phyloP scores from a whole-genome alignment of 768 basidiomycete genomes.

The Agrocybe praecox region DNA sequence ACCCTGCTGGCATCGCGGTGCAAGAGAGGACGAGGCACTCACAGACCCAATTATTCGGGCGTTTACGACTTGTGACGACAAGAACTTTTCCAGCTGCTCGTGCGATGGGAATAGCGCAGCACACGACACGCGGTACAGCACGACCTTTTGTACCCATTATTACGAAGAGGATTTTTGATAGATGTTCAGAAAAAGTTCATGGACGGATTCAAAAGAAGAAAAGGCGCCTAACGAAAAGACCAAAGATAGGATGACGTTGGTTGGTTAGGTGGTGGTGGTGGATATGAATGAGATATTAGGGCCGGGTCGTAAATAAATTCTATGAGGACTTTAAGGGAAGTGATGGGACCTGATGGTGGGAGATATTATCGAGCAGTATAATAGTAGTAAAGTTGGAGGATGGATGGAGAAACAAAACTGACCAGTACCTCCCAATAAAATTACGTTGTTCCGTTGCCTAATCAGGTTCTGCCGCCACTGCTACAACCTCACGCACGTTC shows the following conservation, averaged over 20 bases:
- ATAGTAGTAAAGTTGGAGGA: constrained; percentile 21
- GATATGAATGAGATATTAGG: constrained; percentile 10
- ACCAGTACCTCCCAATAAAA: constrained; percentile 28
- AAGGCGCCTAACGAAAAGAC: constrained; percentile 12
- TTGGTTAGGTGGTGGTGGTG: constrained; percentile 1
- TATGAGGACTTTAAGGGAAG: constrained; percentile 16
- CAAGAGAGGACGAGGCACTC: constrained; percentile 43
- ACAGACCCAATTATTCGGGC: constrained; percentile 85
- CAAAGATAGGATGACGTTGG: constrained; percentile 4
- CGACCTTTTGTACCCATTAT: constrained; percentile 72
- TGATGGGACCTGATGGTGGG: constrained; percentile 31
- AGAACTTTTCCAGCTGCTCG: constrained; percentile 76
- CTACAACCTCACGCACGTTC: constrained; percentile 52
- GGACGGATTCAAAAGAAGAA: constrained; percentile 13
- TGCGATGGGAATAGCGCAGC: constrained; percentile 87
- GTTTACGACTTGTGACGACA: constrained; percentile 83
- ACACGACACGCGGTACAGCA: constrained; percentile 81
- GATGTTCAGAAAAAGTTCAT: constrained; percentile 2
- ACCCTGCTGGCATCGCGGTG: constrained; percentile 8
- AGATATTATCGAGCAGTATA: constrained; percentile 12
- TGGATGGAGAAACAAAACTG: constrained; percentile 26
- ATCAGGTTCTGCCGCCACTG: constrained; percentile 24
- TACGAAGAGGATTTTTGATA: constrained; percentile 12
- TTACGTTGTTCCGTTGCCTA: constrained; percentile 32
- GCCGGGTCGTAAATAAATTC: constrained; percentile 4